Evolutionary conservation across 2,329 filamentous ascomycete genomes (phyloP).

Genomic region (Hypomyces perniciosus): DNA sequence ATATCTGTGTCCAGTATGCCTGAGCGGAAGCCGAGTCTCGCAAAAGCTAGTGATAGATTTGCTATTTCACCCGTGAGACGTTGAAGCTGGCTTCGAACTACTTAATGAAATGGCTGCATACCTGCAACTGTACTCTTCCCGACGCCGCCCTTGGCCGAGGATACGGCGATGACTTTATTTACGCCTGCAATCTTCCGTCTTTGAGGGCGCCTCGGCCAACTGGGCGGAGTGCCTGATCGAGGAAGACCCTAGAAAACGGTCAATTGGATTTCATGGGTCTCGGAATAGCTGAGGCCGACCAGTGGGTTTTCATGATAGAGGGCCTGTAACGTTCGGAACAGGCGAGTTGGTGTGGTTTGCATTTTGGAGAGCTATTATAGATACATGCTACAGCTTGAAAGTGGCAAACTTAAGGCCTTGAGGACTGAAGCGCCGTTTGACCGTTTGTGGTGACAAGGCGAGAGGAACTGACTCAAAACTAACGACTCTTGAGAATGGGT

Average conservation of each 20-base stretch:
- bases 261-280: neutral
- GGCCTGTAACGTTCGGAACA: constrained; percentile 28
- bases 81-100: neutral
- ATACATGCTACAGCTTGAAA: neutral
- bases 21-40: constrained; percentile 70
- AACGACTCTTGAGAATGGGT: too few relatives aligned
- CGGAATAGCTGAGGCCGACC: constrained; percentile 42
- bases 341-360: constrained; percentile 30
- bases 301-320: constrained; percentile 77
- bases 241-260: constrained; percentile 64
- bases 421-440: too few relatives aligned
- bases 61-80: constrained; percentile 30
- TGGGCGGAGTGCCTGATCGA: constrained; percentile 55
- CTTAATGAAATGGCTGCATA: constrained; percentile 28
- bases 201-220: constrained; percentile 68
- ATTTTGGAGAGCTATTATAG: constrained; percentile 20
- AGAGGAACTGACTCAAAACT: too few relatives aligned
- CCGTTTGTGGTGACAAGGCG: too few relatives aligned
- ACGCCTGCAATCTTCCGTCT: constrained; percentile 78
- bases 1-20: constrained; percentile 95
- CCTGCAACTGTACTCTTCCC: constrained; percentile 92
- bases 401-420: too few relatives aligned
- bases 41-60: constrained; percentile 83
- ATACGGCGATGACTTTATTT: constrained; percentile 89
- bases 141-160: constrained; percentile 95